phyloP scores from a whole-genome alignment of 1,284 basidiomycete genomes.

The Schizophyllum amplum region DNA sequence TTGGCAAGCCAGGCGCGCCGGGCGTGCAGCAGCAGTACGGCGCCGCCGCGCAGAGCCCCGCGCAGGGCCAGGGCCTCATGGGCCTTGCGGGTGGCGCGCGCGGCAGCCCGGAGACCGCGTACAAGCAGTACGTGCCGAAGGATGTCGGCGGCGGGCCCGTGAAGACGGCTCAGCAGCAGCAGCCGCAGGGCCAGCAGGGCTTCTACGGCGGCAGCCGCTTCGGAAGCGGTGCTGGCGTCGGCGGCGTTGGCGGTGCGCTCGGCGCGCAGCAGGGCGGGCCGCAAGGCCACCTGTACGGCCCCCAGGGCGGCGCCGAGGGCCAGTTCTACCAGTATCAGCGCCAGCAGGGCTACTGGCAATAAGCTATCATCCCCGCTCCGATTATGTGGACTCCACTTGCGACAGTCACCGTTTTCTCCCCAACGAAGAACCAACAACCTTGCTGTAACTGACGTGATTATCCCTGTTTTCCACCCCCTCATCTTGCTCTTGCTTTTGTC shows the following conservation, averaged over 20 bases:
- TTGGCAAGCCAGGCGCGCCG: background rate
- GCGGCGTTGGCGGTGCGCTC: conserved; percentile 23
- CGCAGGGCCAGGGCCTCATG: conserved; percentile 51
- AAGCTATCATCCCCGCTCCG: conserved; percentile 2
- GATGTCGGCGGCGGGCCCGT: conserved; percentile 44
- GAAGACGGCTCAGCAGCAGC: conserved; percentile 8
- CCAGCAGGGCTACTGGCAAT: conserved; percentile 69
- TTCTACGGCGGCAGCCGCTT: conserved; percentile 62
- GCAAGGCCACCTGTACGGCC: conserved; percentile 57
- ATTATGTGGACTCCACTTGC: conserved; percentile 19
- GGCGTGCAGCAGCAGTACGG: conserved; percentile 37
- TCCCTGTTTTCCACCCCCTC: conserved; percentile 19
- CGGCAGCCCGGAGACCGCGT: conserved; percentile 62
- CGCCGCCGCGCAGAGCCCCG: conserved; percentile 14
- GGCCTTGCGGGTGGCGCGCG: conserved; percentile 32
- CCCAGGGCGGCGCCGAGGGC: conserved; percentile 52
- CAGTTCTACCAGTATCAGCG: conserved; percentile 63
- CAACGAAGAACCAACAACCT: too few species aligned
- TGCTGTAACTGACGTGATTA: conserved; percentile 13
- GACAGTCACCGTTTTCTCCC: conserved; percentile 19
- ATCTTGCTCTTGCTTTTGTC: conserved; percentile 21
- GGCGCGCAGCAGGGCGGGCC: conserved; percentile 41
- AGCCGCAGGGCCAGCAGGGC: conserved; percentile 26
- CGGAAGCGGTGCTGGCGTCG: conserved; percentile 33
- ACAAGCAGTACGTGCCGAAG: conserved; percentile 66